Evolutionary conservation across 257 asterid species (phyloP).

Genomic region (Paulownia fortunei): DNA sequence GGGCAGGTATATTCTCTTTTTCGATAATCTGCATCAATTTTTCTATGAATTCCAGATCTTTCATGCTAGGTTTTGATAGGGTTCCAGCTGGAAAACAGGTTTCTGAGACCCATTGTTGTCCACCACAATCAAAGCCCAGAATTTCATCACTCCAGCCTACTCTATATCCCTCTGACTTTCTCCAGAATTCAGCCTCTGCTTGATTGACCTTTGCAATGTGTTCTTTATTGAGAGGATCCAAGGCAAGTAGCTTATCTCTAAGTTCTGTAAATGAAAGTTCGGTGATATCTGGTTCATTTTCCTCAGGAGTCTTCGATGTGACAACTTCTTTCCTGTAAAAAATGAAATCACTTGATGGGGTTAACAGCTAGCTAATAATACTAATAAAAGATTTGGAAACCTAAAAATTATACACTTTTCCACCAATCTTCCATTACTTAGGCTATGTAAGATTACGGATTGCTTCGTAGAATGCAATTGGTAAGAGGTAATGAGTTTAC

Average conservation of each 20-base stretch:
- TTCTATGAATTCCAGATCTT: conserved; percentile 85
- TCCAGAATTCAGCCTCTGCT: conserved; percentile 99
- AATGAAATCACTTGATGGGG: conserved; percentile 12
- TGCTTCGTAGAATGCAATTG: too few species aligned
- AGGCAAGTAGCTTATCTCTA: conserved; percentile 82
- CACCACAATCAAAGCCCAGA: conserved; percentile 97
- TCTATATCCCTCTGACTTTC: conserved; percentile 90
- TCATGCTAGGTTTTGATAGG: conserved; percentile 82
- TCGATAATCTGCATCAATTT: conserved; percentile 71
- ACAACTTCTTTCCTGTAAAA: conserved; percentile 54
- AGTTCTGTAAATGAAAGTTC: conserved; percentile 85
- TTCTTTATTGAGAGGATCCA: conserved; percentile 89
- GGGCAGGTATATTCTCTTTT: conserved; percentile 84
- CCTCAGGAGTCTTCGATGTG: conserved; percentile 42
- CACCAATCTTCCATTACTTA: neutral
- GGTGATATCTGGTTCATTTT: conserved; percentile 57
- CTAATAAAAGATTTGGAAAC: neutral
- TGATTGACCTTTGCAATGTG: conserved; percentile 72
- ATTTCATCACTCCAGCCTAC: conserved; percentile 98
- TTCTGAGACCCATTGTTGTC: conserved; percentile 99
- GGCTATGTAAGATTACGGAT: neutral
- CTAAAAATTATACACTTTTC: neutral
- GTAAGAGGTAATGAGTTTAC: conserved; percentile 51
- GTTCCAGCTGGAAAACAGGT: conserved; percentile 95
- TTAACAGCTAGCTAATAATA: neutral